Percentiles rank a stretch among this genome's conserved stretches.
phyloP scores from a whole-genome alignment of 441 rosid genomes.

The Croton setiger region DNA sequence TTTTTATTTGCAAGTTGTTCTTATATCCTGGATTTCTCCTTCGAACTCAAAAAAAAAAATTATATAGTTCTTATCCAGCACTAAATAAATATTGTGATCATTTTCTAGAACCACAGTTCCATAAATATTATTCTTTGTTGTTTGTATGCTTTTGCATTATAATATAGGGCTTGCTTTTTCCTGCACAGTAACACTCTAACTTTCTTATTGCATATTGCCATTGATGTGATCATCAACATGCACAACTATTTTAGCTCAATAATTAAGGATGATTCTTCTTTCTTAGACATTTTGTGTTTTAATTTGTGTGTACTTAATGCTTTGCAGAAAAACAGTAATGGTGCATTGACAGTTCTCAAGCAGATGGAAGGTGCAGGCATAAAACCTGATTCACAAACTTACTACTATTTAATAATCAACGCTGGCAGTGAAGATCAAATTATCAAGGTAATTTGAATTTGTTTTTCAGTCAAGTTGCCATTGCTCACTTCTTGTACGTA shows the following conservation, averaged over 20 bases:
- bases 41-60: background rate
- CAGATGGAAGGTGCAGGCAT: constrained; percentile 66
- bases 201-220: background rate
- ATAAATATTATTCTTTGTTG: background rate
- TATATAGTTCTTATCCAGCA: background rate
- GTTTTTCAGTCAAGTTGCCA: constrained; percentile 8
- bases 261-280: background rate
- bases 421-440: constrained; percentile 58
- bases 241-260: background rate
- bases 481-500: constrained; percentile 1
- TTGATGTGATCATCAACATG: background rate
- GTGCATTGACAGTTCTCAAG: constrained; percentile 50
- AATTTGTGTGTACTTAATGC: constrained; percentile 17
- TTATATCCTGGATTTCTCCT: background rate
- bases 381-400: constrained; percentile 71
- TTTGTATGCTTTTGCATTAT: background rate
- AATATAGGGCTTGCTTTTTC: background rate
- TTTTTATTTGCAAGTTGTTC: background rate
- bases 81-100: background rate
- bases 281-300: constrained; percentile 7
- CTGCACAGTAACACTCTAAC: background rate
- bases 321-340: constrained; percentile 54
- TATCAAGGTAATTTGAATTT: constrained; percentile 45
- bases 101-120: background rate
- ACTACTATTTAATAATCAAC: constrained; percentile 54